Evolutionary conservation across 441 rosid genomes (phyloP).

Genomic region (Euphorbia celastroides): DNA sequence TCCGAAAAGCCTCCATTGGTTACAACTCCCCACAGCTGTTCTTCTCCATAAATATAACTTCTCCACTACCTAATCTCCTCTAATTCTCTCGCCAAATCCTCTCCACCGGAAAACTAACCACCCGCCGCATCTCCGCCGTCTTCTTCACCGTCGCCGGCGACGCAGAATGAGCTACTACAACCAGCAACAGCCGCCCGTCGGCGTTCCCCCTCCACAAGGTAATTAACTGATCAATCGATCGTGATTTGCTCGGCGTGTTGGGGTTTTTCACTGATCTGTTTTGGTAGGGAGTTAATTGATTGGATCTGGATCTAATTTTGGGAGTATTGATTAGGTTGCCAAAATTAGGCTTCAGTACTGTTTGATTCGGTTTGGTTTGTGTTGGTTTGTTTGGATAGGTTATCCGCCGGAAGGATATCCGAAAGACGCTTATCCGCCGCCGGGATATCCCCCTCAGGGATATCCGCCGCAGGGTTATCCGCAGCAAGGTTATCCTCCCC

Average conservation of each 20-base stretch:
- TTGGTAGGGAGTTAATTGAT: not conserved
- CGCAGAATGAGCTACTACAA: conserved; percentile 74
- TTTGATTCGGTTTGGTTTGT: not conserved
- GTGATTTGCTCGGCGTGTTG: too few relatives aligned
- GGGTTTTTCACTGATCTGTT: too few relatives aligned
- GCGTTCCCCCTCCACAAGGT: conserved; percentile 91
- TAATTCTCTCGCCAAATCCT: not conserved
- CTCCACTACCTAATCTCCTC: conserved; percentile 1
- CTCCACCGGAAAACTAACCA: not conserved
- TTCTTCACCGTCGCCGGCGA: not conserved
- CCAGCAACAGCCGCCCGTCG: conserved; percentile 80
- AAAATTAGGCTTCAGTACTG: not conserved
- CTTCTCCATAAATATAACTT: too few relatives aligned
- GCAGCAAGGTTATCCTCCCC: conserved; percentile 49
- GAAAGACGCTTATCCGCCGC: conserved; percentile 74
- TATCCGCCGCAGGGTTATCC: conserved; percentile 54
- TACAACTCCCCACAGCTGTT: conserved; percentile 1
- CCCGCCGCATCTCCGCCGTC: not conserved
- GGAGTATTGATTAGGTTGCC: not conserved
- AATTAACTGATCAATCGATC: not conserved
- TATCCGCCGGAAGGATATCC: conserved; percentile 81
- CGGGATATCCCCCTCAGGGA: conserved; percentile 65
- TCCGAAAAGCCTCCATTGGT: conserved; percentile 1
- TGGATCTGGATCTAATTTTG: conserved; percentile 4
- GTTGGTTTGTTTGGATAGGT: conserved; percentile 28